These are phyloP conservation scores for Tieghemiomyces parasiticus DNA, from an alignment of 192 early-diverging fungal genomes.

Conservation along the genomic window DNA sequence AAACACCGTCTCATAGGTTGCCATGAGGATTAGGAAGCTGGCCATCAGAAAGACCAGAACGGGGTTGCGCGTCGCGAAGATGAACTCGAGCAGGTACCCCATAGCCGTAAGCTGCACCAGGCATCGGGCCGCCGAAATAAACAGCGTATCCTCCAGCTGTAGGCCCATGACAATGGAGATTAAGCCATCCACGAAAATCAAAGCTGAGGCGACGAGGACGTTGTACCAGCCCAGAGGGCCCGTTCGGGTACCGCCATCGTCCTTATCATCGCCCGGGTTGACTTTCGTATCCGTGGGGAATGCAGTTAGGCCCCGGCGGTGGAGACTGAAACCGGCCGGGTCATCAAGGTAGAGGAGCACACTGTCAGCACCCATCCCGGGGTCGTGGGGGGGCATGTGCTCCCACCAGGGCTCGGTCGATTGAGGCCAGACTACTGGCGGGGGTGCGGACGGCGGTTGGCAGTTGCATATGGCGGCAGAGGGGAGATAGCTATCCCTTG, in stretches of 20 bases:
- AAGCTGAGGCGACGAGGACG: conserved; percentile 39
- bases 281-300: no score
- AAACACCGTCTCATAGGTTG: conserved; percentile 49
- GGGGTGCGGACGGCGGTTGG: no score
- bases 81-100: conserved; percentile 47
- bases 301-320: no score
- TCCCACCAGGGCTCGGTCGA: no score
- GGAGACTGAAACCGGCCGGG: no score
- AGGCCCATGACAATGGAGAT: conserved; percentile 50
- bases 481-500: no score
- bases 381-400: no score
- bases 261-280: no score
- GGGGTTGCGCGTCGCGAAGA: conserved; percentile 45
- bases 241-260: not conserved
- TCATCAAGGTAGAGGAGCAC: no score
- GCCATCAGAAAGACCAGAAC: conserved; percentile 42
- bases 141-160: conserved; percentile 43
- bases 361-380: no score
- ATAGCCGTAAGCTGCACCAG: conserved; percentile 63
- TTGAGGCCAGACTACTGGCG: no score
- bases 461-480: no score
- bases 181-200: conserved; percentile 38
- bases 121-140: conserved; percentile 53
- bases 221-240: conserved; percentile 25
- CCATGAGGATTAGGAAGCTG: conserved; percentile 37